phyloP scores from a whole-genome alignment of 2,329 filamentous ascomycete genomes.

The Trichophyton schoenleinii region DNA sequence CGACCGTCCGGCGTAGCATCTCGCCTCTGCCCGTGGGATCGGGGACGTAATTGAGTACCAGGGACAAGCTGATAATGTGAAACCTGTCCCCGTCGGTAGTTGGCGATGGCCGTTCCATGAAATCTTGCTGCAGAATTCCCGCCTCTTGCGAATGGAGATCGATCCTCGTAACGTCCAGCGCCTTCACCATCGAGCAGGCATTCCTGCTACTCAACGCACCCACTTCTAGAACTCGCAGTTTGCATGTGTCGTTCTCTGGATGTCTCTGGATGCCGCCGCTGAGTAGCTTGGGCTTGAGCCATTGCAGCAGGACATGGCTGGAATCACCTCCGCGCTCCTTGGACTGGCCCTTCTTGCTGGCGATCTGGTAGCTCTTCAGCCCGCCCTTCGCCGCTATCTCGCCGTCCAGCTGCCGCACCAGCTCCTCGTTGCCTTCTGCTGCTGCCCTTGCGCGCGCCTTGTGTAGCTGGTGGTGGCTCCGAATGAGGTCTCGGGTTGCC shows the following conservation, averaged over 20 bases:
- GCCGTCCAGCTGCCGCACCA: conserved; percentile 33
- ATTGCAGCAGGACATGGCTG: conserved; percentile 46
- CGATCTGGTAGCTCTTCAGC: conserved; percentile 47
- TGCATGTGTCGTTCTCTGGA: background rate
- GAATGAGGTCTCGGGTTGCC: conserved; percentile 46
- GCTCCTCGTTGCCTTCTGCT: conserved; percentile 32
- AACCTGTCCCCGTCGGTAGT: conserved; percentile 47
- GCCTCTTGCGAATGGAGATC: conserved; percentile 78
- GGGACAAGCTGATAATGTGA: conserved; percentile 78
- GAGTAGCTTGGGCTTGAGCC: conserved; percentile 34
- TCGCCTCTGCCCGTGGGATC: conserved; percentile 60
- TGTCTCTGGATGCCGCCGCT: conserved; percentile 12
- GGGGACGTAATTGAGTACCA: conserved; percentile 91
- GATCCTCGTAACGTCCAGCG: conserved; percentile 68
- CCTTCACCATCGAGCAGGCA: conserved; percentile 59
- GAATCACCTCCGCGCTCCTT: conserved; percentile 51
- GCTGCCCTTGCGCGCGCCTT: conserved; percentile 44
- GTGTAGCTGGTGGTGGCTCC: conserved; percentile 47
- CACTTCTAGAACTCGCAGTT: conserved; percentile 66
- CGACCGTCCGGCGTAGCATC: conserved; percentile 67
- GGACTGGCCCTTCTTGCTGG: conserved; percentile 51
- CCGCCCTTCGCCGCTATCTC: conserved; percentile 47
- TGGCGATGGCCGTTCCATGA: conserved; percentile 77
- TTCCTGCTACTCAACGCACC: conserved; percentile 77
- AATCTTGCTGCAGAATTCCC: conserved; percentile 73